Conservation (phyloP, 1,284 basidiomycete genomes). For the Moesziomyces antarcticus region DNA sequence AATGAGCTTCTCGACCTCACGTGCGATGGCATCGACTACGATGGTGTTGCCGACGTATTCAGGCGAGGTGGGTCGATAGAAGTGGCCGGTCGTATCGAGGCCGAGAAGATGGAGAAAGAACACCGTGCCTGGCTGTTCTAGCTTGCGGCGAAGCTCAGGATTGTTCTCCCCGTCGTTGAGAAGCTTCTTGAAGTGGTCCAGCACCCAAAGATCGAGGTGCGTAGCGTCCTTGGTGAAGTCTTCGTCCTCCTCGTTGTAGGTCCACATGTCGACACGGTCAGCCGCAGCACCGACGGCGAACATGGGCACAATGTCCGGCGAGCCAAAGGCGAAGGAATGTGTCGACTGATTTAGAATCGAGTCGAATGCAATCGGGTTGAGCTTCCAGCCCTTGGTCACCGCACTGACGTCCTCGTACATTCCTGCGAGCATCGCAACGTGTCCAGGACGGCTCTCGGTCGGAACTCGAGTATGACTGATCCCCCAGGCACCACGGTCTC, state of each 20-base stretch:
- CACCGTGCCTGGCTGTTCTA: conserved; percentile 74
- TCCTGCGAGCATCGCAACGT: conserved; percentile 86
- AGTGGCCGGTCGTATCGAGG: conserved; percentile 87
- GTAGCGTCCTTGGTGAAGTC: conserved; percentile 75
- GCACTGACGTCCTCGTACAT: conserved; percentile 95
- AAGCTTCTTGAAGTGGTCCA: conserved; percentile 75
- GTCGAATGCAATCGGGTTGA: conserved; percentile 89
- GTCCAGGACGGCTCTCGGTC: conserved; percentile 87
- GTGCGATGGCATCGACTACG: conserved; percentile 82
- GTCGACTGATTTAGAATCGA: conserved; percentile 87
- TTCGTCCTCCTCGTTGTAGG: conserved; percentile 81
- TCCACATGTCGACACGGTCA: conserved; percentile 80
- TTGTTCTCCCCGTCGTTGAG: conserved; percentile 36
- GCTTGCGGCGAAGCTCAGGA: conserved; percentile 69
- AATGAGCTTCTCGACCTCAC: conserved; percentile 76
- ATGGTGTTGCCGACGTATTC: conserved; percentile 89
- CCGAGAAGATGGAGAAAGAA: conserved; percentile 88
- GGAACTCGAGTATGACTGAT: conserved; percentile 88
- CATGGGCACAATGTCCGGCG: conserved; percentile 90
- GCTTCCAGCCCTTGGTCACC: conserved; percentile 89
- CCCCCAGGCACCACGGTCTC: conserved; percentile 78
- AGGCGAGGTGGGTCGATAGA: conserved; percentile 85
- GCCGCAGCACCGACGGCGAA: conserved; percentile 77
- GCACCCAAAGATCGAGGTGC: conserved; percentile 81
- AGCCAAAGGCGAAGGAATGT: conserved; percentile 84